Evolutionary conservation across 2,329 filamentous ascomycete species (phyloP).

Genomic region (Trichoderma polysporum): DNA sequence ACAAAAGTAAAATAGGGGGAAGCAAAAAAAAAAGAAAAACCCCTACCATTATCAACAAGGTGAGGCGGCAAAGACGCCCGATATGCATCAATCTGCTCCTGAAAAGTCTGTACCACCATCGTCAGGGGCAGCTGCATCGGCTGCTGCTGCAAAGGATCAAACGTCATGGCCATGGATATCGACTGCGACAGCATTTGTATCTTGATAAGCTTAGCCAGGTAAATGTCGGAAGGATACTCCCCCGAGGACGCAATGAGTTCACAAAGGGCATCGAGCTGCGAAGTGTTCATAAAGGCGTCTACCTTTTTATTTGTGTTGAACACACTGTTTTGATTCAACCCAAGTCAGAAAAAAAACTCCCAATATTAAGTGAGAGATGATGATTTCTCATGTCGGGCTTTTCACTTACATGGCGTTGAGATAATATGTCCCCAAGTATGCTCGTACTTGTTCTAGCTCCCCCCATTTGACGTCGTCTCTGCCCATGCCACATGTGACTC

Average conservation of each 20-base stretch:
- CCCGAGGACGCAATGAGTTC: constrained; percentile 42
- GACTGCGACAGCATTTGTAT: constrained; percentile 50
- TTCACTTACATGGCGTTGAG: constrained; percentile 46
- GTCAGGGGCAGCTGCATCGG: constrained; percentile 40
- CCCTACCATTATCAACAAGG: constrained; percentile 37
- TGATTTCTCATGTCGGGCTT: no score
- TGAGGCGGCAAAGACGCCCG: constrained; percentile 37
- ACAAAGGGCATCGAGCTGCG: constrained; percentile 45
- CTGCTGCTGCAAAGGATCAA: constrained; percentile 29
- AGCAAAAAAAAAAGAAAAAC: not conserved
- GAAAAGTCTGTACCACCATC: constrained; percentile 45
- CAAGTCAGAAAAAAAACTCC: not conserved
- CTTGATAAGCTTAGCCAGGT: constrained; percentile 46
- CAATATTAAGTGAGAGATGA: not conserved
- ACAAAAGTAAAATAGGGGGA: not conserved
- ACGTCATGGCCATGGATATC: constrained; percentile 43
- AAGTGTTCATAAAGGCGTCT: constrained; percentile 49
- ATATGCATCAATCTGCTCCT: constrained; percentile 45
- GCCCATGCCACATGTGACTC: not conserved
- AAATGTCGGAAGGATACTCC: constrained; percentile 45
- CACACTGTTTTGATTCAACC: constrained; percentile 30
- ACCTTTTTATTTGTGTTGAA: constrained; percentile 48
- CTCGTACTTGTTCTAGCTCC: constrained; percentile 46
- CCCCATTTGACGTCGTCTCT: constrained; percentile 28
- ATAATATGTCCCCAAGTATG: constrained; percentile 51